These are phyloP conservation scores for Platanus orientalis DNA, from an alignment of 164 flowering plant genomes.

Conservation along the genomic window DNA sequence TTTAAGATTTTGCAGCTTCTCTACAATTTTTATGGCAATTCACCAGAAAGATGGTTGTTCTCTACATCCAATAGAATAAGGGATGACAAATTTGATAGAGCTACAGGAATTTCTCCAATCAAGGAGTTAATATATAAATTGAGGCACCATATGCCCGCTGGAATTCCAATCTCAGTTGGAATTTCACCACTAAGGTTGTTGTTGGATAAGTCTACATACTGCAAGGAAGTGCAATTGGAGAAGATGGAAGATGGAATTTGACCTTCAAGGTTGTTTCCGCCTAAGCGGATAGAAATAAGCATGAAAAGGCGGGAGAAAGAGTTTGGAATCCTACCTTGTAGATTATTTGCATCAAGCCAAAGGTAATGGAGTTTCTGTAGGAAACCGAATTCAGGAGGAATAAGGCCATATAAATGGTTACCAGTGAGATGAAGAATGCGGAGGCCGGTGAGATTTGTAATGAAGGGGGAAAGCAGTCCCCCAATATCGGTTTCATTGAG, in stretches of 20 bases:
- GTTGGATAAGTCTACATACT: constrained; percentile 40
- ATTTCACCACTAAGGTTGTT: constrained; percentile 44
- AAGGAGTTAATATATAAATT: constrained; percentile 37
- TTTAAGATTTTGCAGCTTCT: constrained; percentile 9
- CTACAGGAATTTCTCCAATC: constrained; percentile 37
- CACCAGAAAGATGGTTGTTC: constrained; percentile 39
- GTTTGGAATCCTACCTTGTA: constrained; percentile 31
- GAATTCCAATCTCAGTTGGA: constrained; percentile 47
- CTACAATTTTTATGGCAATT: constrained; percentile 37
- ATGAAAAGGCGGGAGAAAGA: constrained; percentile 20
- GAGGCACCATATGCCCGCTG: constrained; percentile 23
- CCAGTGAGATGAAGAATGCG: constrained; percentile 16
- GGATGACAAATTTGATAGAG: constrained; percentile 32
- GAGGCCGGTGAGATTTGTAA: constrained; percentile 29
- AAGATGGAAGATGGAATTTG: constrained; percentile 30
- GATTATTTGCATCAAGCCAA: constrained; percentile 22
- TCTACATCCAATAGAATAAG: constrained; percentile 36
- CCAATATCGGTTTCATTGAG: no score
- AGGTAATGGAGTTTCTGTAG: constrained; percentile 25
- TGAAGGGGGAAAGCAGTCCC: no score
- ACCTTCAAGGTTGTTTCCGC: constrained; percentile 24
- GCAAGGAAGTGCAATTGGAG: constrained; percentile 38
- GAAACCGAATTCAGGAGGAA: constrained; percentile 31
- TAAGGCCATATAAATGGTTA: constrained; percentile 31
- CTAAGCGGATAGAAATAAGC: constrained; percentile 14